Conservation (phyloP, 805 yeast genomes). For the Nadsonia fulvescens region DNA sequence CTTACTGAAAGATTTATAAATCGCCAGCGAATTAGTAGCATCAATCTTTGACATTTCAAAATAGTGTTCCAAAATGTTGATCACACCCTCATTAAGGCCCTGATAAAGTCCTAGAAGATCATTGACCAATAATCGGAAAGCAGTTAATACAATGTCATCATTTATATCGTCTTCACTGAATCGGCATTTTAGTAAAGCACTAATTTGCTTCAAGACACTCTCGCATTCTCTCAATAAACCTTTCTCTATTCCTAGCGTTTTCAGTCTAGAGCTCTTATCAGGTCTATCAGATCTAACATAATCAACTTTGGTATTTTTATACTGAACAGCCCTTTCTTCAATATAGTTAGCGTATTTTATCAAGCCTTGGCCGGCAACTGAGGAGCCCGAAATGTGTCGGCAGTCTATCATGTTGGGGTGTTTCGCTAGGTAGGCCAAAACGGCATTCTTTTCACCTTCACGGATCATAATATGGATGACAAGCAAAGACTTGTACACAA, state of each 20-base stretch:
- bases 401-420: conserved; percentile 34
- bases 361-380: conserved; percentile 23
- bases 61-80: conserved; percentile 80
- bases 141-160: conserved; percentile 68
- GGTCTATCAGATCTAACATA: conserved; percentile 45
- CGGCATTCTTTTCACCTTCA: conserved; percentile 72
- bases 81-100: conserved; percentile 86
- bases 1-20: conserved; percentile 71
- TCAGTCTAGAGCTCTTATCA: conserved; percentile 38
- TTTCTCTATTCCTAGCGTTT: conserved; percentile 47
- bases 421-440: conserved; percentile 38
- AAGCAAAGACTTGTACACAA: conserved; percentile 69
- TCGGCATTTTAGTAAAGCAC: conserved; percentile 52
- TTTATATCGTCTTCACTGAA: conserved; percentile 61
- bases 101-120: conserved; percentile 78
- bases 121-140: conserved; percentile 76
- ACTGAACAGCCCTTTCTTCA: conserved; percentile 50
- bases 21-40: conserved; percentile 70
- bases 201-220: conserved; percentile 68
- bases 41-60: conserved; percentile 79
- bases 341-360: conserved; percentile 58
- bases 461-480: conserved; percentile 82
- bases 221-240: conserved; percentile 76
- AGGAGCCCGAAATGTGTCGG: conserved; percentile 12
- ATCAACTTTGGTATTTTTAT: conserved; percentile 32